Percentiles rank a stretch among this genome's conserved stretches.
Evolutionary conservation across 208 protist species (phyloP).

Genomic region (Leishmania tarentolae): DNA sequence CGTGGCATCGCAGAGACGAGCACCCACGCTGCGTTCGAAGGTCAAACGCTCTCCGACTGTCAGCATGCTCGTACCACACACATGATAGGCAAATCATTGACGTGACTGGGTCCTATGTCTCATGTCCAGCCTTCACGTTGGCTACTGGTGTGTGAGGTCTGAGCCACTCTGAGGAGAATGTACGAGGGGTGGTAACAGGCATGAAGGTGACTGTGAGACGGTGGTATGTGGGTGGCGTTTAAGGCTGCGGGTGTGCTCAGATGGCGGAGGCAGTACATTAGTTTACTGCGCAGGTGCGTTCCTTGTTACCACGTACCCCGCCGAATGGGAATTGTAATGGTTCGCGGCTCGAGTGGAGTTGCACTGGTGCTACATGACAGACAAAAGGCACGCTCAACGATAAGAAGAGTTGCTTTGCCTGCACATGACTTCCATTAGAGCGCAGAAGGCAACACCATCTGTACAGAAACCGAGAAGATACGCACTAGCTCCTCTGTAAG

Average conservation of each 20-base stretch:
- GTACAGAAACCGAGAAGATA: background rate
- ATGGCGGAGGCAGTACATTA: background rate
- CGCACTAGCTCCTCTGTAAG: background rate
- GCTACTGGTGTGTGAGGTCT: background rate
- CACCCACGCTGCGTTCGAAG: background rate
- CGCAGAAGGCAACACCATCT: no score
- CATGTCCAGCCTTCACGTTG: background rate
- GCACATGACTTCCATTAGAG: background rate
- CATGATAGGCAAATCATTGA: background rate
- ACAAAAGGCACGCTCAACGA: background rate
- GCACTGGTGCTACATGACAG: background rate
- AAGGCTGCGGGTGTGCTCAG: background rate
- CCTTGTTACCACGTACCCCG: background rate
- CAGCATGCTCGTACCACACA: background rate
- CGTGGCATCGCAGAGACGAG: background rate
- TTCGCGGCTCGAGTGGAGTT: background rate
- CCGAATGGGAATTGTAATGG: background rate
- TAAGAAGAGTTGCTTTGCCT: background rate
- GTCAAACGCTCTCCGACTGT: background rate
- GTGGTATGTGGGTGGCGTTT: background rate
- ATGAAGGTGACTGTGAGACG: background rate
- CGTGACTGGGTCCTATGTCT: background rate
- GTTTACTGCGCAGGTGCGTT: background rate
- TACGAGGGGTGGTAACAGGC: background rate
- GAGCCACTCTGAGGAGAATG: background rate